These are phyloP conservation scores for Wickerhamiella alocasiicola DNA, from an alignment of 805 yeast species.

Conservation along the genomic window DNA sequence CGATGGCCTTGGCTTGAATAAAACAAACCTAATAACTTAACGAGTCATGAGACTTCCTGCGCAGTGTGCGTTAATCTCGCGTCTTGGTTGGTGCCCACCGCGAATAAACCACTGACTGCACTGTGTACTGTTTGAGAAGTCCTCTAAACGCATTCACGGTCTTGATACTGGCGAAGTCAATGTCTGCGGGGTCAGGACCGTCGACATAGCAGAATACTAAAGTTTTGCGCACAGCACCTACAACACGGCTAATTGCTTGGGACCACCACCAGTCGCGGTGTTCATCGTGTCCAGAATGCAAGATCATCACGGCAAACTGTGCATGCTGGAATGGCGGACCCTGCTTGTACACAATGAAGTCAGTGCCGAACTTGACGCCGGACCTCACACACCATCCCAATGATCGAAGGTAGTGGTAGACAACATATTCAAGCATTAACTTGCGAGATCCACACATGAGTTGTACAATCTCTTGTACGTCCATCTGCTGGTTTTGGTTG, in stretches of 20 bases:
- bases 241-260: slow-evolving; percentile 62
- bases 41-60: background rate
- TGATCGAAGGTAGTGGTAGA: slow-evolving; percentile 76
- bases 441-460: background rate
- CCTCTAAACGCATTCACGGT: slow-evolving; percentile 23
- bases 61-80: slow-evolving; percentile 42
- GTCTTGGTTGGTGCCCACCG: slow-evolving; percentile 83
- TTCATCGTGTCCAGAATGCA: slow-evolving; percentile 30
- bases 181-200: slow-evolving; percentile 30
- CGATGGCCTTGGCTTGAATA: too few species aligned
- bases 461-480: slow-evolving; percentile 12
- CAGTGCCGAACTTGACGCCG: slow-evolving; percentile 89
- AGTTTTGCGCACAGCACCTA: slow-evolving; percentile 75
- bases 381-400: slow-evolving; percentile 90
- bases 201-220: slow-evolving; percentile 59
- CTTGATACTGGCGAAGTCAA: slow-evolving; percentile 20
- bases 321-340: slow-evolving; percentile 98
- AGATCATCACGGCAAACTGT: slow-evolving; percentile 55
- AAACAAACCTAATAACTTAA: too few species aligned
- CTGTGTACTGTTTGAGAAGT: slow-evolving; percentile 34
- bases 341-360: slow-evolving; percentile 63
- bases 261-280: slow-evolving; percentile 44
- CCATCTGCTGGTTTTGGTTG: slow-evolving; percentile 5
- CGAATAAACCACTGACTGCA: slow-evolving; percentile 56
- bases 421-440: slow-evolving; percentile 46